Evolutionary conservation across 345 rosid species (phyloP).

Genomic region (Salix purpurea): DNA sequence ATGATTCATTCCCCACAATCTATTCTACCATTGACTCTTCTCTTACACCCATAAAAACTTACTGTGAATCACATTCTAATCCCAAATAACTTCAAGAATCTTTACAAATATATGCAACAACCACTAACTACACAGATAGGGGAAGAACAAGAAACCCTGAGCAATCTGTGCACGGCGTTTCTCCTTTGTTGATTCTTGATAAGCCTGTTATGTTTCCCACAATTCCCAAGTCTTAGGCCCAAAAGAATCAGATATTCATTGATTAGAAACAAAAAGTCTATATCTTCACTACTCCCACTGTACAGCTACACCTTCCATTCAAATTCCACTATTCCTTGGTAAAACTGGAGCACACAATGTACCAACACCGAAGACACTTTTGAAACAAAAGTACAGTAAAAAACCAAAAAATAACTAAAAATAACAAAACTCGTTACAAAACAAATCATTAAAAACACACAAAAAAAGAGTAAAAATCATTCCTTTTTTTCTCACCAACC

Average conservation of each 20-base stretch:
- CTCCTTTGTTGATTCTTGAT: conserved; percentile 92
- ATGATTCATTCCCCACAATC: background rate
- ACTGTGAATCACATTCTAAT: too few species aligned
- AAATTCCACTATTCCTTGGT: background rate
- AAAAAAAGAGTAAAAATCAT: background rate
- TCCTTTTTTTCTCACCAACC: conserved; percentile 30
- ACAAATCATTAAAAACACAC: background rate
- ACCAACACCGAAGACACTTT: background rate
- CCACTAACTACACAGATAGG: background rate
- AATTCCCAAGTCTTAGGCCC: background rate
- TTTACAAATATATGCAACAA: background rate
- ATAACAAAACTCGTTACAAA: background rate
- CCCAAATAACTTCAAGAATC: background rate
- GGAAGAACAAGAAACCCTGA: conserved; percentile 56
- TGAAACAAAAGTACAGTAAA: background rate
- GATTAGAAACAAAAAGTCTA: background rate
- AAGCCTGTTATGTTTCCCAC: conserved; percentile 48
- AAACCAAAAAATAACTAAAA: background rate
- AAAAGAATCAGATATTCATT: background rate
- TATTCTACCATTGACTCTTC: background rate
- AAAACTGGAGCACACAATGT: background rate
- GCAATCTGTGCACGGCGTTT: conserved; percentile 90
- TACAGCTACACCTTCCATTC: background rate
- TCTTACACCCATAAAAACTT: background rate
- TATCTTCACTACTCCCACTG: background rate